These are phyloP conservation scores for Paxillus involutus DNA, from an alignment of 768 basidiomycete species.

Conservation along the genomic window DNA sequence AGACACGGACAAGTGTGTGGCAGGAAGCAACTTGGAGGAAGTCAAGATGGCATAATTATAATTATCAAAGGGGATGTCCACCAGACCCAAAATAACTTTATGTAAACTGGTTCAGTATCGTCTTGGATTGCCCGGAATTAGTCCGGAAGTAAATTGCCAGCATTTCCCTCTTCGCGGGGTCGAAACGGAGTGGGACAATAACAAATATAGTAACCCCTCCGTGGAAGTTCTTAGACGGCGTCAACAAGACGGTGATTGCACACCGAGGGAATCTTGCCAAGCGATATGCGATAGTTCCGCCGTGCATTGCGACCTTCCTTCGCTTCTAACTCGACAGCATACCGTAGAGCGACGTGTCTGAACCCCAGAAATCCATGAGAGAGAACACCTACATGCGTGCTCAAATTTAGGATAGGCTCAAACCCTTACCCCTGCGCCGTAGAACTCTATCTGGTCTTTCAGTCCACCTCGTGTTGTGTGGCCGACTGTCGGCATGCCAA, in stretches of 20 bases:
- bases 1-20: conserved; percentile 5
- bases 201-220: conserved; percentile 8
- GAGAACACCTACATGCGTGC: too few species aligned
- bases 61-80: too few species aligned
- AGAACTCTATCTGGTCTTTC: neutral
- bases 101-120: neutral
- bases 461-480: neutral
- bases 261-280: too few species aligned
- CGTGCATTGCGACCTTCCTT: too few species aligned
- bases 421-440: too few species aligned
- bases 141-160: neutral
- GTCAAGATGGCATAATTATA: conserved; percentile 31
- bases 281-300: too few species aligned
- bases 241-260: too few species aligned
- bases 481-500: neutral
- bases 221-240: neutral
- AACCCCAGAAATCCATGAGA: too few species aligned
- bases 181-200: conserved; percentile 10
- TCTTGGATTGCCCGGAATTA: conserved; percentile 21
- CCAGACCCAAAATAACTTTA: too few species aligned
- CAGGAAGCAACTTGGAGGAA: conserved; percentile 26
- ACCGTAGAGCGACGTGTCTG: too few species aligned
- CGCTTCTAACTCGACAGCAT: too few species aligned
- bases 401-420: too few species aligned
- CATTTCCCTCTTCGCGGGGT: conserved; percentile 18